Percentiles rank a stretch among this genome's conserved stretches.
These are phyloP conservation scores for Ascochyta fabae DNA, from an alignment of 2,329 filamentous ascomycete genomes.

Conservation along the genomic window DNA sequence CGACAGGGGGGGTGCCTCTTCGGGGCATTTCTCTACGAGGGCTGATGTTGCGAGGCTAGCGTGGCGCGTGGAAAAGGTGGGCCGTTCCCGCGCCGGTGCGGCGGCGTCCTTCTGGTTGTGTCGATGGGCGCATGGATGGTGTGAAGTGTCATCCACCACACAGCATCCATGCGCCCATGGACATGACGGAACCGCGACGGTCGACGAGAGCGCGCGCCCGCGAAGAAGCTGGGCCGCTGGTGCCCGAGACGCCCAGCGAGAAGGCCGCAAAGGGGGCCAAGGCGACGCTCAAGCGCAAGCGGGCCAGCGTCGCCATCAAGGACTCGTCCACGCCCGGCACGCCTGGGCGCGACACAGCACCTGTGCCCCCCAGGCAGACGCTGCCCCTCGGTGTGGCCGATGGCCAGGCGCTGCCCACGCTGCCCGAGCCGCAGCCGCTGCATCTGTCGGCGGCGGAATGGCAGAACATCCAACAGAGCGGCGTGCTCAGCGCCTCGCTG, in stretches of 20 bases:
- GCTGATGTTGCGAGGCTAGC: too few relatives aligned
- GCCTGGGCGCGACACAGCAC: conserved; percentile 25
- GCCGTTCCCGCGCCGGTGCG: too few relatives aligned
- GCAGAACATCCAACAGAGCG: conserved; percentile 77
- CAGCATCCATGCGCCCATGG: too few relatives aligned
- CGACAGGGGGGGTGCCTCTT: too few relatives aligned
- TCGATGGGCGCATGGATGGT: background rate
- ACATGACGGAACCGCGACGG: conserved; percentile 46
- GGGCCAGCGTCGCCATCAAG: conserved; percentile 30
- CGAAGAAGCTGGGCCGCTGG: conserved; percentile 38
- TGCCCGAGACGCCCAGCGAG: conserved; percentile 34
- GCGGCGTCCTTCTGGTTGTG: too few relatives aligned
- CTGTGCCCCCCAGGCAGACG: conserved; percentile 24
- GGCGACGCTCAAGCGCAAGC: conserved; percentile 45
- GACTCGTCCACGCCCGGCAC: conserved; percentile 34
- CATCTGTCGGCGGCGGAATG: conserved; percentile 70
- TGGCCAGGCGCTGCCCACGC: conserved; percentile 73
- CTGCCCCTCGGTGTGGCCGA: conserved; percentile 69
- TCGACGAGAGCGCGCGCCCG: conserved; percentile 46
- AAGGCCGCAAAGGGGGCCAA: conserved; percentile 36
- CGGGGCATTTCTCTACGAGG: too few relatives aligned
- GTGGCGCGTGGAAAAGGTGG: too few relatives aligned
- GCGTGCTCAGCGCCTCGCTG: conserved; percentile 76
- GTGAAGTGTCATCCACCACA: background rate
- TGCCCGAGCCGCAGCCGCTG: conserved; percentile 70